Evolutionary conservation across 2,329 filamentous ascomycete species (phyloP).

Genomic region (Harringtonia aguacate): DNA sequence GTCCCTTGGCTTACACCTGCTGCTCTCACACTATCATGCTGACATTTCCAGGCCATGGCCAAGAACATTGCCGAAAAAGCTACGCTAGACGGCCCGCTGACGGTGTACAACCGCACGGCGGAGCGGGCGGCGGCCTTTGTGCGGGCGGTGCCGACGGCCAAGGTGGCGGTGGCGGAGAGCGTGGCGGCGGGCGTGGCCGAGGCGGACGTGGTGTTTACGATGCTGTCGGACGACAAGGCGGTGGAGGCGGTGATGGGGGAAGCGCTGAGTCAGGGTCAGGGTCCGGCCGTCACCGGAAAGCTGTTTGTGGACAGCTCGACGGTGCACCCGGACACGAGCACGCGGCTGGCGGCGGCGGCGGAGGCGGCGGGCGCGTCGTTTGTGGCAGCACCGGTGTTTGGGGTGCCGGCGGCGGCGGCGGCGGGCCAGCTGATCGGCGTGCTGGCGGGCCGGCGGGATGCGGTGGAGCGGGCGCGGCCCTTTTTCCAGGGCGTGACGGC

Average conservation of each 20-base stretch:
- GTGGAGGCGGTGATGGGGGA: constrained; percentile 64
- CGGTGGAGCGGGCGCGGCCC: constrained; percentile 54
- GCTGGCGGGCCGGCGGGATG: constrained; percentile 51
- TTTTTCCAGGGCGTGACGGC: constrained; percentile 66
- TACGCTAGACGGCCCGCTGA: constrained; percentile 56
- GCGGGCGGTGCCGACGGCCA: constrained; percentile 46
- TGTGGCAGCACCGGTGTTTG: constrained; percentile 61
- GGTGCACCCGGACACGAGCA: constrained; percentile 72
- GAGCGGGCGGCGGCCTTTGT: constrained; percentile 55
- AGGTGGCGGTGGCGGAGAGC: constrained; percentile 51
- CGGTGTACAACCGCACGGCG: constrained; percentile 71
- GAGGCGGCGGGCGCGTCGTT: constrained; percentile 56
- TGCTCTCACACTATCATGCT: constrained; percentile 28
- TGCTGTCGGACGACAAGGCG: constrained; percentile 69
- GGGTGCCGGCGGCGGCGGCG: constrained; percentile 60
- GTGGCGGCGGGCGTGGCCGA: constrained; percentile 55
- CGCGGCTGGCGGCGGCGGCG: constrained; percentile 49
- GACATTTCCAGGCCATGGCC: constrained; percentile 57
- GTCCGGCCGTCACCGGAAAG: constrained; percentile 52
- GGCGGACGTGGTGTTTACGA: constrained; percentile 74
- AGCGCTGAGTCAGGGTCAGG: constrained; percentile 47
- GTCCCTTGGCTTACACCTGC: constrained; percentile 14
- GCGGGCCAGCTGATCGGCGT: constrained; percentile 62
- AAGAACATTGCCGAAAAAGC: constrained; percentile 76
- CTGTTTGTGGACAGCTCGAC: constrained; percentile 83